Evolutionary conservation across 768 basidiomycete species (phyloP).

Genomic region (Mycena polygramma): DNA sequence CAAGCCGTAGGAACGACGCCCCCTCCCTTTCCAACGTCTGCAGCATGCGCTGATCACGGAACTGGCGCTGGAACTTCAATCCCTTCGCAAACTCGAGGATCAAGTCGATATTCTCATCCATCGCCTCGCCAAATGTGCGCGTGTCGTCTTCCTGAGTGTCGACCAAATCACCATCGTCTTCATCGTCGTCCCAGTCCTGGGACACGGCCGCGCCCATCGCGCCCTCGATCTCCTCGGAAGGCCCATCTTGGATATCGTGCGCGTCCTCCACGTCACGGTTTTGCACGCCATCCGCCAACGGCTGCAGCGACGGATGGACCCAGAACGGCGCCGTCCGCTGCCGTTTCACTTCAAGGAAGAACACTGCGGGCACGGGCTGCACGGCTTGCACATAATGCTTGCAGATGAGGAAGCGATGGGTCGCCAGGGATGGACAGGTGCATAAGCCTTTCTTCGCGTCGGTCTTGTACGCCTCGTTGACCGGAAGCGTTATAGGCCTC

Average conservation of each 20-base stretch:
- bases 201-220: no score
- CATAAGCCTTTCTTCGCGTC: slow-evolving; percentile 38
- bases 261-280: no score
- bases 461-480: slow-evolving; percentile 42
- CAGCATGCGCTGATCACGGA: slow-evolving; percentile 16
- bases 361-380: slow-evolving; percentile 39
- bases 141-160: no score
- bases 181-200: no score
- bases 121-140: background rate
- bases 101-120: slow-evolving; percentile 12
- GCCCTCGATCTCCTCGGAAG: no score
- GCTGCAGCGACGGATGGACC: slow-evolving; percentile 32
- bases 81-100: slow-evolving; percentile 7
- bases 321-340: slow-evolving; percentile 41
- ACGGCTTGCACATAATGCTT: slow-evolving; percentile 44
- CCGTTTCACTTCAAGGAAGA: slow-evolving; percentile 42
- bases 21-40: background rate
- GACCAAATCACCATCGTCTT: no score
- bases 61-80: slow-evolving; percentile 17
- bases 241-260: no score
- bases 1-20: no score
- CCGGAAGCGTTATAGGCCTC: slow-evolving; percentile 40
- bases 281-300: slow-evolving; percentile 1
- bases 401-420: slow-evolving; percentile 44
- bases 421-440: slow-evolving; percentile 41